These are phyloP conservation scores for Suillus variegatus DNA, from an alignment of 768 basidiomycete genomes.

Conservation along the genomic window DNA sequence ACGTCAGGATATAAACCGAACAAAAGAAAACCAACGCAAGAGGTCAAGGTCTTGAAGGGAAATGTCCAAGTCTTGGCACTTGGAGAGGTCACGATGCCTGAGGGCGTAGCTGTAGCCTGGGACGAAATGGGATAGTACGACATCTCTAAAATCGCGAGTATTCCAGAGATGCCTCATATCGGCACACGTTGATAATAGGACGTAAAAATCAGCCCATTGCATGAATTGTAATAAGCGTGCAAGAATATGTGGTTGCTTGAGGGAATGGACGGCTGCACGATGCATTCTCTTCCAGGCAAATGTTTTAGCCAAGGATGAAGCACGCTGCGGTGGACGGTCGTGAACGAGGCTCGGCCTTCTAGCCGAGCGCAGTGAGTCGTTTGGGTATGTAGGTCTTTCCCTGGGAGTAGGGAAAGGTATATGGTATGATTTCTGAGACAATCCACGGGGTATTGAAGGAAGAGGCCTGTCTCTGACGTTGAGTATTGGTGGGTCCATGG, in stretches of 20 bases:
- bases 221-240: conserved; percentile 30
- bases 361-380: neutral
- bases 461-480: conserved; percentile 17
- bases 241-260: conserved; percentile 39
- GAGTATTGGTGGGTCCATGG: conserved; percentile 7
- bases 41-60: conserved; percentile 61
- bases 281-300: conserved; percentile 32
- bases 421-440: conserved; percentile 1
- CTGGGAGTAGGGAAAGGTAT: conserved; percentile 1
- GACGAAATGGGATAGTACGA: conserved; percentile 50
- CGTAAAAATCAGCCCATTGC: conserved; percentile 43
- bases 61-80: conserved; percentile 49
- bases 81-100: conserved; percentile 38
- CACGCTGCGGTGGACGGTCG: neutral
- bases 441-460: conserved; percentile 17
- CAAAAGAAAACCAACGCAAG: conserved; percentile 52
- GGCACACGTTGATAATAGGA: conserved; percentile 38
- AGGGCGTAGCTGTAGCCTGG: conserved; percentile 55
- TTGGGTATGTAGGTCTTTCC: neutral
- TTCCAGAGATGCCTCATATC: conserved; percentile 36
- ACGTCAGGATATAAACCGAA: conserved; percentile 14
- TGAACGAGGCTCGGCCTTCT: conserved; percentile 5
- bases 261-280: conserved; percentile 21
- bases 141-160: conserved; percentile 34
- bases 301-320: conserved; percentile 16